phyloP scores from a whole-genome alignment of 176 grass and related monocot species.

The Lolium rigidum region DNA sequence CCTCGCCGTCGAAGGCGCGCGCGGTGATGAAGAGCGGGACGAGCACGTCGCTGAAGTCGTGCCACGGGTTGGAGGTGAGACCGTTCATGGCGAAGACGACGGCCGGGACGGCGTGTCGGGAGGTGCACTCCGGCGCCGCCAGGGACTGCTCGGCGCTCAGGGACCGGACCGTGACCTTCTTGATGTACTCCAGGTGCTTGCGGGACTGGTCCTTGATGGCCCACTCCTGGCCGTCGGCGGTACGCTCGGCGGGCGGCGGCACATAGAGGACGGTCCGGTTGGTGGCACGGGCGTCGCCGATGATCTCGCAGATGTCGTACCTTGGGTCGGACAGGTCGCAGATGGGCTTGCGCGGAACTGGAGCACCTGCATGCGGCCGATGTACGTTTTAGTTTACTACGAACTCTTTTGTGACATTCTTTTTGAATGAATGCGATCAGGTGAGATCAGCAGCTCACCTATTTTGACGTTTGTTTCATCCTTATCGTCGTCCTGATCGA shows the following conservation, averaged over 20 bases:
- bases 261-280: constrained; percentile 59
- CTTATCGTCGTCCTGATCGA: constrained; percentile 12
- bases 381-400: no score
- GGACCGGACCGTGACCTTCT: constrained; percentile 52
- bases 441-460: neutral
- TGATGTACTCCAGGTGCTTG: constrained; percentile 54
- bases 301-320: constrained; percentile 62
- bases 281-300: constrained; percentile 59
- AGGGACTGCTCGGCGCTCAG: constrained; percentile 42
- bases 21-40: constrained; percentile 68
- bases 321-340: constrained; percentile 63
- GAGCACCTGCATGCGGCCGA: constrained; percentile 5
- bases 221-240: constrained; percentile 52
- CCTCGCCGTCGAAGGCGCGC: constrained; percentile 57
- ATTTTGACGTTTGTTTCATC: neutral
- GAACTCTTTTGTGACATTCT: no score
- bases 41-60: constrained; percentile 78
- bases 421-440: no score
- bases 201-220: constrained; percentile 69
- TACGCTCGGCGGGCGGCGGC: neutral
- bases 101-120: constrained; percentile 44
- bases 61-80: constrained; percentile 74
- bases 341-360: constrained; percentile 48
- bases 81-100: constrained; percentile 74
- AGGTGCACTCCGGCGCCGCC: constrained; percentile 58